Base-by-base conservation (phyloP, 805 yeast genomes). In the Nakazawaea holstii region DNA sequence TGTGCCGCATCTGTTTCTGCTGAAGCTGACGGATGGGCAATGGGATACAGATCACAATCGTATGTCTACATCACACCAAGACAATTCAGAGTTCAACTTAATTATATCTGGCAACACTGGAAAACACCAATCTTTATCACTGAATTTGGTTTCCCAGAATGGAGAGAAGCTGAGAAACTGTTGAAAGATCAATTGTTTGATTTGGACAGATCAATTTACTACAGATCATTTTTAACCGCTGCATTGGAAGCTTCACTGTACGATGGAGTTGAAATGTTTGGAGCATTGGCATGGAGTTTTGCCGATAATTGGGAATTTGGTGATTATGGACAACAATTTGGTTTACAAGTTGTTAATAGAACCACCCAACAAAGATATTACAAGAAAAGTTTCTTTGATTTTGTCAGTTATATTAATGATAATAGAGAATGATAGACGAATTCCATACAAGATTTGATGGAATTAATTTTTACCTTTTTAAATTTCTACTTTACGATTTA, bases 261-360 rank as follows among this genome's bases (percentile, higher is more conserved):
- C 20, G 67, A 63, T 47, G 52, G 53, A 3, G 63, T 65, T 28
- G 51, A 59, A 6, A 54, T 66, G 27, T 52, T 54, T 20, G 68
- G 68, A 10, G 61, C 64, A 11, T 55, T 62, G 40, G 64, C 64
- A 3, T 65, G 70, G 70, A 55, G 65, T 14, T 54, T 59, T 45
- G 56, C 59, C 30, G 70, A 66, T 50, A 61, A 65, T 49, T 57
- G 64, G 57, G 69, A 66, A 49, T 65, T 67, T 58, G 61, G 66
- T 31, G 62, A 43, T 29, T 55, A 53, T 37, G 32, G 11, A 1
- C 56, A 52, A 46, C 59, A 57, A 35, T 59, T 52, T 45, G 63
- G 63, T 26, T 35, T 59, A n/a, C 62, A 58, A 49, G 60, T 54
- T 13, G 63, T 59, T 33, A 57, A 58, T 48, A 53, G 60, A 49